These are phyloP conservation scores for Jimgerdemannia flammicorona DNA, from an alignment of 192 early-diverging fungal genomes.

Conservation along the genomic window DNA sequence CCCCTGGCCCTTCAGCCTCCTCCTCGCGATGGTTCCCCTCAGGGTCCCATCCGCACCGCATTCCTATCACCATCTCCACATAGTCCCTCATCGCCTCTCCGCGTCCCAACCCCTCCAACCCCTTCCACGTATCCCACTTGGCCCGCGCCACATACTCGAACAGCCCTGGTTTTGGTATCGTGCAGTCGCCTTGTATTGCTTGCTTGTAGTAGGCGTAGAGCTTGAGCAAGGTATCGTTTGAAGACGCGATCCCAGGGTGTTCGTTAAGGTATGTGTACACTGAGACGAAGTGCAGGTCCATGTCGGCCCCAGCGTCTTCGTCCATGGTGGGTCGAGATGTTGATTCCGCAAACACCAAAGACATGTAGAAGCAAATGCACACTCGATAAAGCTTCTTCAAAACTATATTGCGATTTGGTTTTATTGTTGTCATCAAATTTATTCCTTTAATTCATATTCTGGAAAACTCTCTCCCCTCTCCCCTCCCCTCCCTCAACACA, in stretches of 20 bases:
- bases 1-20: not conserved
- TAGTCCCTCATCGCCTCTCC: conserved; percentile 23
- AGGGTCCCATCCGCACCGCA: not conserved
- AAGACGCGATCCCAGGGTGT: not conserved
- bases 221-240: conserved; percentile 1
- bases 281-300: not conserved
- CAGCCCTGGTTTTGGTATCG: conserved; percentile 28
- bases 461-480: too few relatives aligned
- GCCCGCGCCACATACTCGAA: conserved; percentile 41
- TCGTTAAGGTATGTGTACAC: not conserved
- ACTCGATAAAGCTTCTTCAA: too few relatives aligned
- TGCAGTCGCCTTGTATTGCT: conserved; percentile 35
- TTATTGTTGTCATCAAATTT: too few relatives aligned
- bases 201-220: conserved; percentile 50
- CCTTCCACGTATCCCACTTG: conserved; percentile 46
- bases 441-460: too few relatives aligned
- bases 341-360: too few relatives aligned
- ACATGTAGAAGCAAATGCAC: too few relatives aligned
- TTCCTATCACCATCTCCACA: conserved; percentile 3
- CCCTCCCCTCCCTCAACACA: too few relatives aligned
- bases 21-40: not conserved
- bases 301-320: not conserved
- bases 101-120: conserved; percentile 31
- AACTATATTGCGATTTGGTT: too few relatives aligned
- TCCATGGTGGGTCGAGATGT: too few relatives aligned